A percentile compares a stretch with the other conserved stretches of the same genome.
Conservation (phyloP, 108 stramenopile species). For the Pseudonitzschia pungens region DNA sequence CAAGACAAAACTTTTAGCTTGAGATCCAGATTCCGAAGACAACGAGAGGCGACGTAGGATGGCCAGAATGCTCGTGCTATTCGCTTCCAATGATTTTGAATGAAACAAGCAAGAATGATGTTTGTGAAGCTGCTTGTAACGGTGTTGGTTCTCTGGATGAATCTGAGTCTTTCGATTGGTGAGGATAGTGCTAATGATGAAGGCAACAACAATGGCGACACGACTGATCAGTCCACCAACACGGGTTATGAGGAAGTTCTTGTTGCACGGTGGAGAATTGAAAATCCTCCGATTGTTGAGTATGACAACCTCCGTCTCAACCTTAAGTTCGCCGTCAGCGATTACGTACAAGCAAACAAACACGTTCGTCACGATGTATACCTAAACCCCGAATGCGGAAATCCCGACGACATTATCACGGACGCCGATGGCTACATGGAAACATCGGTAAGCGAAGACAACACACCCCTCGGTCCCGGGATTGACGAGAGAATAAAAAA, state of each 20-base stretch:
- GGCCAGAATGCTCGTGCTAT: background rate
- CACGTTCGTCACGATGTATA: slow-evolving; percentile 17
- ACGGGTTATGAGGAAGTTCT: slow-evolving; percentile 11
- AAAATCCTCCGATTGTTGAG: background rate
- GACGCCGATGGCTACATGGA: slow-evolving; percentile 11
- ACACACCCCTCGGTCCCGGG: slow-evolving; percentile 15
- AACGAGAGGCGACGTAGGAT: background rate
- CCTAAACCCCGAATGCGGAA: slow-evolving; percentile 11
- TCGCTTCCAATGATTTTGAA: background rate
- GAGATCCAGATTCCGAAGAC: no score
- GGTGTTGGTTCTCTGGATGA: slow-evolving; percentile 5
- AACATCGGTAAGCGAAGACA: slow-evolving; percentile 23
- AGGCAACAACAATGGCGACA: background rate
- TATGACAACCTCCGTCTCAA: slow-evolving; percentile 17
- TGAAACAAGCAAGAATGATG: background rate
- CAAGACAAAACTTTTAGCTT: no score
- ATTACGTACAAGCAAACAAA: slow-evolving; percentile 13
- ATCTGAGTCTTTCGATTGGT: background rate
- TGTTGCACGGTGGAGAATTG: slow-evolving; percentile 23
- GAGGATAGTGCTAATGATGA: background rate
- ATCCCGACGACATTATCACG: slow-evolving; percentile 13
- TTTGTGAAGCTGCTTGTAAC: background rate
- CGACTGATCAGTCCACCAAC: background rate
- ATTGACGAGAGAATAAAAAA: background rate
- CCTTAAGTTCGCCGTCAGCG: slow-evolving; percentile 20